Percentiles rank a stretch among this genome's conserved stretches.
These are phyloP conservation scores for Colletotrichum agaves DNA, from an alignment of 2,329 filamentous ascomycete genomes.

Conservation along the genomic window DNA sequence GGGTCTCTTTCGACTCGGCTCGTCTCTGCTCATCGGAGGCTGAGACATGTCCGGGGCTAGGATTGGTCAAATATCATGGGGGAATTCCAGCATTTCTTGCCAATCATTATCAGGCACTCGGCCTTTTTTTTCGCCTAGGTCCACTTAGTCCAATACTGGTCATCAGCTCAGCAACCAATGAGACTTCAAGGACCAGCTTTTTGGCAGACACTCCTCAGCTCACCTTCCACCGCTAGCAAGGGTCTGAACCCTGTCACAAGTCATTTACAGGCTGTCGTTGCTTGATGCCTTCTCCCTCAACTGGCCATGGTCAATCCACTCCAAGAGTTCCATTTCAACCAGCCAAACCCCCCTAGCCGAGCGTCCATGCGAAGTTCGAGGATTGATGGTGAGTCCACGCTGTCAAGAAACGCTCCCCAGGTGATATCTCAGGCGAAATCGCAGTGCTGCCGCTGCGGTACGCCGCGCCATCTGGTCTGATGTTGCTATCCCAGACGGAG, in stretches of 20 bases:
- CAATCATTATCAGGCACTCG: conserved; percentile 28
- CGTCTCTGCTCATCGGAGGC: conserved; percentile 27
- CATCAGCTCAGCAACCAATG: conserved; percentile 44
- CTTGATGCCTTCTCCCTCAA: conserved; percentile 45
- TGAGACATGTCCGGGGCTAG: background rate
- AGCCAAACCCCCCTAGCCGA: conserved; percentile 16
- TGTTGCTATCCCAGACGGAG: conserved; percentile 32
- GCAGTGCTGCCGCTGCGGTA: conserved; percentile 17
- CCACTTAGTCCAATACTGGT: conserved; percentile 35
- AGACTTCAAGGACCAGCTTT: conserved; percentile 42
- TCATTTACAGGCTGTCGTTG: conserved; percentile 48
- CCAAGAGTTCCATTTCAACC: conserved; percentile 27
- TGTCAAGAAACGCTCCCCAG: conserved; percentile 20
- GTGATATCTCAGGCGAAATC: conserved; percentile 14
- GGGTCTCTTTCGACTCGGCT: background rate
- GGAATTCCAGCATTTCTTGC: conserved; percentile 31
- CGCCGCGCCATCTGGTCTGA: conserved; percentile 33
- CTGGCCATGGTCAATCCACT: conserved; percentile 22
- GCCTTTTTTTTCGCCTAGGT: conserved; percentile 20
- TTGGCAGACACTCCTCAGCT: conserved; percentile 49
- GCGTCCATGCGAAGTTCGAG: conserved; percentile 29
- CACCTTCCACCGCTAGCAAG: conserved; percentile 43
- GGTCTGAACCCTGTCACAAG: conserved; percentile 42
- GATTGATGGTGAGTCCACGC: conserved; percentile 18
- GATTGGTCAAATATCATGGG: conserved; percentile 27